Evolutionary conservation across 2,329 filamentous ascomycete species (phyloP).

Genomic region (Fusarium nodosum): DNA sequence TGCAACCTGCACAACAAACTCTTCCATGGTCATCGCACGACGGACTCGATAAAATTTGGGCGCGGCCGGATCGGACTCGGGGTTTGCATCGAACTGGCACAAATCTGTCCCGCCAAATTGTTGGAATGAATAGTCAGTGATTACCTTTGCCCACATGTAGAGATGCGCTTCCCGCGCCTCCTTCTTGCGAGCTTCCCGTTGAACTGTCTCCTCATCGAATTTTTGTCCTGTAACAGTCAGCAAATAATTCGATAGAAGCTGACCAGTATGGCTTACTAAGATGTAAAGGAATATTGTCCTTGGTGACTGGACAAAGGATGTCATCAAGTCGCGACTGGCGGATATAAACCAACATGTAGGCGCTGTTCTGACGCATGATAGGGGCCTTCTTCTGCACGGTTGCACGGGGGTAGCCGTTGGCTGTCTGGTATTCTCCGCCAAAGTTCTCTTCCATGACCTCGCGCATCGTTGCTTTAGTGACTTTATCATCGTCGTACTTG

Average conservation of each 20-base stretch:
- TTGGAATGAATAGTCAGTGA: slow-evolving; percentile 85
- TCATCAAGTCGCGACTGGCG: slow-evolving; percentile 87
- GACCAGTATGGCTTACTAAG: slow-evolving; percentile 68
- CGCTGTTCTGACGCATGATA: slow-evolving; percentile 79
- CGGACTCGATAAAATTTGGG: slow-evolving; percentile 81
- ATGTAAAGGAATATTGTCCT: slow-evolving; percentile 84
- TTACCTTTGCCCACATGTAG: slow-evolving; percentile 86
- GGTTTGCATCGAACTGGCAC: slow-evolving; percentile 73
- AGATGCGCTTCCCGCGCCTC: slow-evolving; percentile 95
- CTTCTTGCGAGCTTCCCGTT: slow-evolving; percentile 81
- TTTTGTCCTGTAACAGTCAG: slow-evolving; percentile 68
- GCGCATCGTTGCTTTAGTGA: slow-evolving; percentile 91
- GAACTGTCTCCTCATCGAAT: slow-evolving; percentile 84
- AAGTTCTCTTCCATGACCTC: slow-evolving; percentile 98
- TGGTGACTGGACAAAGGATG: slow-evolving; percentile 81
- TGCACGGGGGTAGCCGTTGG: slow-evolving; percentile 62
- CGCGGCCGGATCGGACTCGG: slow-evolving; percentile 75
- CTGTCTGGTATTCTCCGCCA: slow-evolving; percentile 82
- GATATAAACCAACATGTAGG: slow-evolving; percentile 99
- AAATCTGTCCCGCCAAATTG: slow-evolving; percentile 88
- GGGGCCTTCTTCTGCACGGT: slow-evolving; percentile 68
- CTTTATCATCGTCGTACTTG: slow-evolving; percentile 96
- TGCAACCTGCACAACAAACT: slow-evolving; percentile 80
- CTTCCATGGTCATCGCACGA: slow-evolving; percentile 79
- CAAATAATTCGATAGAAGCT: neutral